Base-by-base conservation (phyloP, 2,329 filamentous ascomycete species). In the Boeremia exigua region DNA sequence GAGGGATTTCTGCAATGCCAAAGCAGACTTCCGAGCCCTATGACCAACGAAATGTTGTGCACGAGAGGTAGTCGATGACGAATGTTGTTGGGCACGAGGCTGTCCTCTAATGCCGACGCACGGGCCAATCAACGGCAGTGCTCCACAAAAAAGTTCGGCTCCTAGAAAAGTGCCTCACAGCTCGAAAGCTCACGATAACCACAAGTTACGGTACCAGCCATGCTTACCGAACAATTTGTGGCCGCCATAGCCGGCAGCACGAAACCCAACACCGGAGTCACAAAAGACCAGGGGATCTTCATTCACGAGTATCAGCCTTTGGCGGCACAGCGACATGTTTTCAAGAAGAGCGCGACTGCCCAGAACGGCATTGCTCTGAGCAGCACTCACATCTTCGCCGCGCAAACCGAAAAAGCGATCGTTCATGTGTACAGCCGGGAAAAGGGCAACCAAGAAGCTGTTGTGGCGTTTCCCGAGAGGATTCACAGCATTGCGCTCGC, bases 331-430 rank as follows among this genome's bases (percentile, higher is more conserved):
- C 88, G 89, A 69, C 81, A 86, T 60, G 84, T 88, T 43, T 93
- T 95, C 83, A 98, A 97, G 82, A 98, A 96, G 79, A 96, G 91
- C 80, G 90, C 91, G 14, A 87, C 88, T n/a, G 83, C 88, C 25
- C 80, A 84, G 54, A 91, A 94, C 75, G 89, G 91, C 66, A 80
- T 99, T 51, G 93, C 92, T 28, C 83, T 93, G 65, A 96, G 84
- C 75, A 81, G 85, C 39, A 88, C 88, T 17, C 95, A 99, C 73
- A 83, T 98, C 42, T 99, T 96, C 73, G 89, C 93, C 4, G 94
- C 92, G 4, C 95, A 99, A 75, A 84, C 89, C 45, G 92, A 93
- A 62, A 98, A 96, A 76, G 91, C 92, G 0, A 90, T 96, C 37
- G 84, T 99, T 1, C 91, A 98, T 77, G 92, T 99, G 51, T 99